Evolutionary conservation across 305 asterid genomes (phyloP).

Genomic region (Coffea humblotiana): DNA sequence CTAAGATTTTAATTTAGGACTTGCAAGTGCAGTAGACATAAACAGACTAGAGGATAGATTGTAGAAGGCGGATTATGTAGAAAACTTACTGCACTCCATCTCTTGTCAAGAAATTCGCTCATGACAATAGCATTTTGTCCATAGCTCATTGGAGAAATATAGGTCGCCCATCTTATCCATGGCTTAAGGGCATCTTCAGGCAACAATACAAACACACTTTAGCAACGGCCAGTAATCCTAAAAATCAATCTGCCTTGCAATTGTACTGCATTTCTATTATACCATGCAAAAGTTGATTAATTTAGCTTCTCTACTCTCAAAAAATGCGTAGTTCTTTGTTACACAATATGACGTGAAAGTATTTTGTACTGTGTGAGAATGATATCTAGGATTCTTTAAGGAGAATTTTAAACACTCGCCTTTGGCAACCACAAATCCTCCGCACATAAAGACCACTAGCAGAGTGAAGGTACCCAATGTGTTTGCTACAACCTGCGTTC

Average conservation of each 20-base stretch:
- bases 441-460: conserved; percentile 82
- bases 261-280: background rate
- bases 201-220: conserved; percentile 12
- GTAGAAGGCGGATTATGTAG: background rate
- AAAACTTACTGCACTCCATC: conserved; percentile 83
- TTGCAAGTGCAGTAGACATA: background rate
- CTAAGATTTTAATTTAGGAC: background rate
- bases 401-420: conserved; percentile 37
- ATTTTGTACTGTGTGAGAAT: background rate
- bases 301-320: background rate
- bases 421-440: conserved; percentile 86
- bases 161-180: conserved; percentile 84
- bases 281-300: background rate
- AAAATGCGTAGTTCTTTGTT: background rate
- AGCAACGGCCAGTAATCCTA: conserved; percentile 47
- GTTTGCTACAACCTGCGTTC: conserved; percentile 80
- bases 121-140: conserved; percentile 87
- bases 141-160: conserved; percentile 85
- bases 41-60: too few species aligned
- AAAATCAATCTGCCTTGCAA: background rate
- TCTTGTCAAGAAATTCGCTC: conserved; percentile 71
- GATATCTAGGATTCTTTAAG: background rate
- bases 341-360: too few species aligned
- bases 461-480: conserved; percentile 78
- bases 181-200: conserved; percentile 70